These are phyloP conservation scores for Bruguiera parviflora DNA, from an alignment of 345 rosid genomes.

Conservation along the genomic window DNA sequence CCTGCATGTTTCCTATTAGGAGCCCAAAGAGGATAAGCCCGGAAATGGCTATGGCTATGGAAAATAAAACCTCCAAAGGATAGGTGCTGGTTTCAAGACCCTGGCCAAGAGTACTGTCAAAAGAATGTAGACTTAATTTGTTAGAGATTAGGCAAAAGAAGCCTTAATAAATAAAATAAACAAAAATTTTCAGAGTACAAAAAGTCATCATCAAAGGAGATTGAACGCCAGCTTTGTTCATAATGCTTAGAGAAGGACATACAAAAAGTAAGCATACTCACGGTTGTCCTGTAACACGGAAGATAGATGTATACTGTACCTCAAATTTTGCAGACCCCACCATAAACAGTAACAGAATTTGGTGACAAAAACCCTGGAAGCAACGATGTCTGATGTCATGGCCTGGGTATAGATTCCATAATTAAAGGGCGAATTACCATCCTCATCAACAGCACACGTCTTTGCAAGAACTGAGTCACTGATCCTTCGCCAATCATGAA, in stretches of 20 bases:
- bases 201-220: too few species aligned
- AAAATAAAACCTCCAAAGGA: constrained; percentile 68
- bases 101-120: constrained; percentile 74
- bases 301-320: constrained; percentile 32
- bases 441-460: constrained; percentile 37
- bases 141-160: background rate
- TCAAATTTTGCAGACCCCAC: constrained; percentile 94
- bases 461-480: constrained; percentile 37
- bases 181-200: background rate
- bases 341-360: constrained; percentile 79
- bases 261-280: background rate
- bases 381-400: constrained; percentile 50
- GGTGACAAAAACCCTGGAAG: constrained; percentile 44
- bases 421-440: constrained; percentile 38
- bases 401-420: constrained; percentile 77
- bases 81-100: constrained; percentile 84
- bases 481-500: constrained; percentile 48
- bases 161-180: background rate
- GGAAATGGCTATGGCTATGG: constrained; percentile 60
- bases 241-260: too few species aligned
- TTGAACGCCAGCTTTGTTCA: too few species aligned
- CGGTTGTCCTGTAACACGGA: background rate
- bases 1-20: constrained; percentile 83
- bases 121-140: constrained; percentile 7
- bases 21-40: constrained; percentile 82